Base-by-base conservation (phyloP, 495 filamentous ascomycete genomes). In the Mycothermus thermophilus region DNA sequence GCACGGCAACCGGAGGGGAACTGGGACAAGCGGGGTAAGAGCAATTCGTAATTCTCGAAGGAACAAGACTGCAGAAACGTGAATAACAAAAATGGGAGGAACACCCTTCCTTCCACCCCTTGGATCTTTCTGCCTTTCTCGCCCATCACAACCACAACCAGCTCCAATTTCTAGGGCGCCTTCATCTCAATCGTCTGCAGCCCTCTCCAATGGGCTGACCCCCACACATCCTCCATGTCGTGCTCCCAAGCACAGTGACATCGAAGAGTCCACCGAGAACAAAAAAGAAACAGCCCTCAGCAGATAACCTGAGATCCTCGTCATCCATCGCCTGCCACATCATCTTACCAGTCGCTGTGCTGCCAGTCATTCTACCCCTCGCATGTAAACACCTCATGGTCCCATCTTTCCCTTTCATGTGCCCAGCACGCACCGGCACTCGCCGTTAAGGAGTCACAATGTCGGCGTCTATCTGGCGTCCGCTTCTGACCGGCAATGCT, bases 371-470 rank as follows among this genome's bases (percentile, higher is more conserved):
- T 26, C 8, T 17, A 13, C 4, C 6, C 6, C 22, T 31, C 27
- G 6, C n/a, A n/a, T 28, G 22, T 27, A 21, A n/a, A 35, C 21
- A 27, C 16, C 17, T 19, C 12, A 10, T 27, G 11, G n/a, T 4
- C 8, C 5, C 29, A 12, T 21, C 36, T 32, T 16, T 29, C n/a
- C n/a, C n/a, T 22, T 33, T 37, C 25, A 38, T 43, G 41, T 41
- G 44, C 42, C 36, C 43, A 23, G 40, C 46, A 38, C 29, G 50
- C 48, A 40, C 26, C 24, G 36, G 26, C 39, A 33, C 38, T 34
- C 34, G 50, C 34, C n/a, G n/a, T n/a, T n/a, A 27, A 38, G 29
- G 42, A 32, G 24, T 28, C 43, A 48, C 46, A 34, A 50, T 51
- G 46, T 40, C 47, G 17, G 40, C 31, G 35, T 39, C 40, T 15